A percentile compares a stretch with the other conserved stretches of the same genome.
Conservation (phyloP, 495 filamentous ascomycete species). For the Echria macrotheca region DNA sequence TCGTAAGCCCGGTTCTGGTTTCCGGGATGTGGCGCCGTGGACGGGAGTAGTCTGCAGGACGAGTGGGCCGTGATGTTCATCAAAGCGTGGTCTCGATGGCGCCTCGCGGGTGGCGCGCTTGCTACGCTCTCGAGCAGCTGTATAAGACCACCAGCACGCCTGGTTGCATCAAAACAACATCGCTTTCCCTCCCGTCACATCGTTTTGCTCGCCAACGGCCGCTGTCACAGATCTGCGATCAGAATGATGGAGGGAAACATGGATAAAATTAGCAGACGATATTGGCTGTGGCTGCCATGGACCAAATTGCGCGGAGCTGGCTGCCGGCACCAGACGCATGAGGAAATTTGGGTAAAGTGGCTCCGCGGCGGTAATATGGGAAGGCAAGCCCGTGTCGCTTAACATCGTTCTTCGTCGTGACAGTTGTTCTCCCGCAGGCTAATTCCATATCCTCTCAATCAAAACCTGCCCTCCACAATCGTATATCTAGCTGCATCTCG, state of each 20-base stretch:
- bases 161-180: background rate
- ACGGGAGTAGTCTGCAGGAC: background rate
- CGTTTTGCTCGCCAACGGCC: background rate
- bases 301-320: constrained; percentile 2
- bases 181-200: background rate
- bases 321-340: background rate
- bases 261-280: constrained; percentile 19
- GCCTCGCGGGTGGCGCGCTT: too few relatives aligned
- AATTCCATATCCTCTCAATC: too few relatives aligned
- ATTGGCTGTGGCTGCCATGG: constrained; percentile 8
- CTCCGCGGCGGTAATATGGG: constrained; percentile 7
- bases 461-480: too few relatives aligned
- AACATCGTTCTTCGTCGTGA: background rate
- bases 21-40: background rate
- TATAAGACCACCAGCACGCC: background rate
- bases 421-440: background rate
- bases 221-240: constrained; percentile 1
- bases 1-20: constrained; percentile 10
- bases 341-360: constrained; percentile 16
- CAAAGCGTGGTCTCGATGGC: too few relatives aligned
- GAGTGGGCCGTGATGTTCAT: too few relatives aligned
- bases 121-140: background rate
- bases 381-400: background rate
- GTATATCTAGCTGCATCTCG: too few relatives aligned
- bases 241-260: background rate